A percentile compares a stretch with the other conserved stretches of the same genome.
Conservation (phyloP, 768 basidiomycete species). For the Serpula lacrymans region DNA sequence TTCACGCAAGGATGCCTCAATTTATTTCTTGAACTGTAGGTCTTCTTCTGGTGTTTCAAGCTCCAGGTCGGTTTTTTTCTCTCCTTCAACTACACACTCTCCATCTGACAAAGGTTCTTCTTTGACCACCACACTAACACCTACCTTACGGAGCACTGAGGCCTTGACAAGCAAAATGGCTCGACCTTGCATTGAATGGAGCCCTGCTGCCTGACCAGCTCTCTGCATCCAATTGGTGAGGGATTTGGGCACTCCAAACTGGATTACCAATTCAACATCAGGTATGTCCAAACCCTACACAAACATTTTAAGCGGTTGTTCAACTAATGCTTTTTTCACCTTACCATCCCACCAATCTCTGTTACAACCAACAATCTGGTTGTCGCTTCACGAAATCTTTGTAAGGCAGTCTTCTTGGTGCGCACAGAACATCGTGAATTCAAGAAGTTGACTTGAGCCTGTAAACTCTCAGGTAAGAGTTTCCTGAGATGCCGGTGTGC, state of each 20-base stretch:
- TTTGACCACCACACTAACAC: not conserved
- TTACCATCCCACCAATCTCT: slow-evolving; percentile 36
- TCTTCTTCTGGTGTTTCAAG: slow-evolving; percentile 29
- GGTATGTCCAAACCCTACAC: slow-evolving; percentile 33
- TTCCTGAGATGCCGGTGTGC: slow-evolving; percentile 10
- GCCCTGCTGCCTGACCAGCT: slow-evolving; percentile 25
- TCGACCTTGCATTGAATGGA: slow-evolving; percentile 15
- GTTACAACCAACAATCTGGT: slow-evolving; percentile 27
- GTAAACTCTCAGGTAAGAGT: slow-evolving; percentile 12
- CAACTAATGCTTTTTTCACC: slow-evolving; percentile 6
- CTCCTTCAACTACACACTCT: slow-evolving; percentile 11
- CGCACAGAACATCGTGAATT: slow-evolving; percentile 19
- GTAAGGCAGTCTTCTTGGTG: slow-evolving; percentile 22
- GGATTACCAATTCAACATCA: slow-evolving; percentile 32
- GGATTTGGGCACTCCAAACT: slow-evolving; percentile 32
- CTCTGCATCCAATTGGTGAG: slow-evolving; percentile 32
- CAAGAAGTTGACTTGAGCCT: slow-evolving; percentile 16
- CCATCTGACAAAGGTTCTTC: slow-evolving; percentile 15
- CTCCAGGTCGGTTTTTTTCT: not conserved
- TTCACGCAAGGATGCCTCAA: slow-evolving; percentile 25
- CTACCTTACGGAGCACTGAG: not conserved
- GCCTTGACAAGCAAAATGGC: slow-evolving; percentile 10
- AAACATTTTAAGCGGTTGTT: not conserved
- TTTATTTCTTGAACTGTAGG: too few species aligned
- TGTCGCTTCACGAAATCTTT: slow-evolving; percentile 18